Conservation (phyloP, 768 basidiomycete genomes). For the Chalciporus chontae region DNA sequence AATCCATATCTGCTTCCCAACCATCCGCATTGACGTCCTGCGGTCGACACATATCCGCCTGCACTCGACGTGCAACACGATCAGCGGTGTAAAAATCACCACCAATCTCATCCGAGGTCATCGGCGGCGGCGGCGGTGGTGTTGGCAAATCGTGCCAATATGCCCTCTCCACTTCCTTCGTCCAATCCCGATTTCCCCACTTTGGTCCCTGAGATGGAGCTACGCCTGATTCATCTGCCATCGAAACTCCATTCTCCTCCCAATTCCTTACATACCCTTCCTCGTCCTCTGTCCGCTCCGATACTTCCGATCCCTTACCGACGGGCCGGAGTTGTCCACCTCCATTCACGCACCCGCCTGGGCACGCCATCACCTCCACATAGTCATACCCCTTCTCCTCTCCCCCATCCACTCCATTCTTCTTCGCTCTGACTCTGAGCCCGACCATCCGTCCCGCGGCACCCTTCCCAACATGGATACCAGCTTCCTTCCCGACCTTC, state of each 20-base stretch:
- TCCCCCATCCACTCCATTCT: constrained; percentile 29
- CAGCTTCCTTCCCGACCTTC: constrained; percentile 84
- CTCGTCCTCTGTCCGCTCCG: constrained; percentile 40
- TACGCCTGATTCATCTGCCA: constrained; percentile 22
- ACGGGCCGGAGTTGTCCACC: constrained; percentile 67
- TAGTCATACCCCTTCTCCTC: constrained; percentile 71
- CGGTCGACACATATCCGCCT: constrained; percentile 40
- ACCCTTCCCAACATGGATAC: constrained; percentile 68
- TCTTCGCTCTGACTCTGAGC: constrained; percentile 29
- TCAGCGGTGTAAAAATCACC: constrained; percentile 29
- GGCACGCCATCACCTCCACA: constrained; percentile 99
- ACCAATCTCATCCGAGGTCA: constrained; percentile 6
- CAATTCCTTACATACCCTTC: constrained; percentile 69
- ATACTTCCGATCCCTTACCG: constrained; percentile 15
- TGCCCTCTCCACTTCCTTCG: constrained; percentile 69
- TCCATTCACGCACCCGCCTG: constrained; percentile 95
- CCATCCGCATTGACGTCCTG: constrained; percentile 27
- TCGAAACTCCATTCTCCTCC: constrained; percentile 49
- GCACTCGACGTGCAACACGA: constrained; percentile 35
- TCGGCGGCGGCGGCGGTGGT: constrained; percentile 42
- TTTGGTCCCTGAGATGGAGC: constrained; percentile 46
- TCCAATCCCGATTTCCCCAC: constrained; percentile 87
- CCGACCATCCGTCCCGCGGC: constrained; percentile 48
- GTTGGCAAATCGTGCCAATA: constrained; percentile 67
- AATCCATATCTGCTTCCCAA: constrained; percentile 42